phyloP scores from a whole-genome alignment of 164 flowering plant genomes.

The Vitis riparia region DNA sequence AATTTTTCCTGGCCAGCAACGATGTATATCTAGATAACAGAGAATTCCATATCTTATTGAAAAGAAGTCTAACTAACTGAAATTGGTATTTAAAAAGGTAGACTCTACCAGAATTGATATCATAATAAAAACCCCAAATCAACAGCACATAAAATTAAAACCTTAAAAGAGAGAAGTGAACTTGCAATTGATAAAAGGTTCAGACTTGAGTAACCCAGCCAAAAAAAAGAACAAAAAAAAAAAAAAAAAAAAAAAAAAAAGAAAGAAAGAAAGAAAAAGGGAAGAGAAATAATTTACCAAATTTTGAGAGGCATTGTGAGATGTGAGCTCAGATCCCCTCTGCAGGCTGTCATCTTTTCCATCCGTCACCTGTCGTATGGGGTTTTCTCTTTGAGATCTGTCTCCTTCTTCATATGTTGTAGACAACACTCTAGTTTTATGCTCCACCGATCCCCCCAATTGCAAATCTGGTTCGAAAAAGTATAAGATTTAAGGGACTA shows the following conservation, averaged over 20 bases:
- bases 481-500: neutral
- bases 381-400: slow-evolving; percentile 32
- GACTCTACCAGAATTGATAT: too few species aligned
- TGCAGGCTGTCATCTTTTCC: slow-evolving; percentile 3
- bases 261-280: neutral
- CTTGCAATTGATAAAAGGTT: too few species aligned
- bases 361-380: slow-evolving; percentile 56
- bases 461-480: slow-evolving; percentile 17
- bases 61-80: too few species aligned
- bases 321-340: slow-evolving; percentile 6
- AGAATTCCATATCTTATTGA: too few species aligned
- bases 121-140: too few species aligned
- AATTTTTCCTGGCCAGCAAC: too few species aligned
- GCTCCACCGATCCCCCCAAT: slow-evolving; percentile 34
- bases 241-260: neutral
- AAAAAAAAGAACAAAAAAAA: neutral
- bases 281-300: slow-evolving; percentile 15
- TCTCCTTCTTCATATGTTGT: slow-evolving; percentile 30
- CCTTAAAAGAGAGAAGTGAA: too few species aligned
- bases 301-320: slow-evolving; percentile 8
- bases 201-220: neutral
- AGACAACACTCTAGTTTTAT: slow-evolving; percentile 53
- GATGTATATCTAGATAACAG: too few species aligned
- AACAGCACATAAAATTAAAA: too few species aligned
- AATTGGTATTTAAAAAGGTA: too few species aligned